Conservation (phyloP, 2,329 filamentous ascomycete species). For the Xylaria digitata region DNA sequence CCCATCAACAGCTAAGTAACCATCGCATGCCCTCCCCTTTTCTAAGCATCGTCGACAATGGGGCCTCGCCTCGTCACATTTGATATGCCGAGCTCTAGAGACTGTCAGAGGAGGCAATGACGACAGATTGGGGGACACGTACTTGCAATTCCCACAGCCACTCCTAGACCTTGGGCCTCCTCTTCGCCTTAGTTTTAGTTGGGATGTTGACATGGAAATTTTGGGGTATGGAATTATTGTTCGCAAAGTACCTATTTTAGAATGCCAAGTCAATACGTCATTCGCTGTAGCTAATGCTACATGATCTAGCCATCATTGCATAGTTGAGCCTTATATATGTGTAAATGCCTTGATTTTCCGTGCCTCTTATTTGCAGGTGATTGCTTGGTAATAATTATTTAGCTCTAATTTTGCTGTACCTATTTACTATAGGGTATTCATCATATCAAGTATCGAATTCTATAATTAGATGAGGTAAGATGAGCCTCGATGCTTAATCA, state of each 20-base stretch:
- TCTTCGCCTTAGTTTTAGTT: slow-evolving; percentile 8
- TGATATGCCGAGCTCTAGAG: slow-evolving; percentile 23
- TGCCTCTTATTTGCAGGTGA: not conserved
- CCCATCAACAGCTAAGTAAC: not conserved
- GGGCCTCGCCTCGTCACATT: slow-evolving; percentile 25
- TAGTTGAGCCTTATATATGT: slow-evolving; percentile 2
- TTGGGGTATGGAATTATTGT: too few species aligned
- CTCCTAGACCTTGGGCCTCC: slow-evolving; percentile 16
- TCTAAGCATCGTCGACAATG: slow-evolving; percentile 22
- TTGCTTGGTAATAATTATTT: not conserved
- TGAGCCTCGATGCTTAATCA: too few species aligned
- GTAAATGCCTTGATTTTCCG: not conserved
- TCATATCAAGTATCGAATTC: not conserved
- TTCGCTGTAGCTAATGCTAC: not conserved
- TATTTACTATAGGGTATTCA: too few species aligned
- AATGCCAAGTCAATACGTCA: not conserved
- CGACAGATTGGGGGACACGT: not conserved
- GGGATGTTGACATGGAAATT: slow-evolving; percentile 1
- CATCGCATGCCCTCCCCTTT: slow-evolving; percentile 11
- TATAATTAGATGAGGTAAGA: not conserved
- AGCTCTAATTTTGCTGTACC: not conserved
- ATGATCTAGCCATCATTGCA: not conserved
- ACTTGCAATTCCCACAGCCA: slow-evolving; percentile 25
- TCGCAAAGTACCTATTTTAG: not conserved
- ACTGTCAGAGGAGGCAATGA: slow-evolving; percentile 4